Evolutionary conservation across 768 basidiomycete genomes (phyloP).

Genomic region (Lactifluus hygrophoroides): DNA sequence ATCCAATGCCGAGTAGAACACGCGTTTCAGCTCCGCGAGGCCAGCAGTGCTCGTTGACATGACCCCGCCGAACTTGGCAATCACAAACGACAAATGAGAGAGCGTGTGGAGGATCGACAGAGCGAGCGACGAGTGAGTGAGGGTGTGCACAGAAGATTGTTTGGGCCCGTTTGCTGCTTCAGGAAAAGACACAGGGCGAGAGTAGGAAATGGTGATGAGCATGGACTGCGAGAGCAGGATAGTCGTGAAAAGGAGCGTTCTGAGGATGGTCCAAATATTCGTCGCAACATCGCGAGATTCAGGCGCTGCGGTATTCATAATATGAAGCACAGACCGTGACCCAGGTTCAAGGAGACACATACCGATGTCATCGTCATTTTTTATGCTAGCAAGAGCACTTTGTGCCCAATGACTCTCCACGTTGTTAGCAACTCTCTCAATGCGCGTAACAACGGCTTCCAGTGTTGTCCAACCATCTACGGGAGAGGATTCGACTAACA

Average conservation of each 20-base stretch:
- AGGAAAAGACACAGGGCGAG: neutral
- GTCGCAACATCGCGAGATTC: conserved; percentile 38
- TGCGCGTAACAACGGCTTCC: conserved; percentile 12
- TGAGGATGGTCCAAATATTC: conserved; percentile 60
- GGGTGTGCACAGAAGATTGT: neutral
- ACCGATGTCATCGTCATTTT: conserved; percentile 28
- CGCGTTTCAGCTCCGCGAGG: conserved; percentile 64
- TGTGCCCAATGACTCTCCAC: conserved; percentile 26
- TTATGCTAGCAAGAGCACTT: conserved; percentile 23
- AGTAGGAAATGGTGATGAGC: conserved; percentile 46
- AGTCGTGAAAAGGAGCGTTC: conserved; percentile 65
- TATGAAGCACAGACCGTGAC: neutral
- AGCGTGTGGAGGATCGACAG: conserved; percentile 47
- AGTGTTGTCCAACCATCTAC: conserved; percentile 24
- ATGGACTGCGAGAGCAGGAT: conserved; percentile 62
- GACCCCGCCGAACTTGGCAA: conserved; percentile 73
- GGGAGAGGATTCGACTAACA: conserved; percentile 24
- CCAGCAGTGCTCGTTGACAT: conserved; percentile 43
- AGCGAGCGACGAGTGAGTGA: conserved; percentile 42
- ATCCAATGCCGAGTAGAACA: conserved; percentile 72
- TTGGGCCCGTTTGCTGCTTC: neutral
- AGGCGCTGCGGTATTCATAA: conserved; percentile 27
- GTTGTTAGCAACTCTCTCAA: conserved; percentile 20
- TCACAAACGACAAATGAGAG: conserved; percentile 63
- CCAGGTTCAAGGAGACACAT: neutral